A percentile compares a stretch with the other conserved stretches of the same genome.
Evolutionary conservation across 148 eudicot genomes (phyloP).

Genomic region (Amaranthus palmeri): DNA sequence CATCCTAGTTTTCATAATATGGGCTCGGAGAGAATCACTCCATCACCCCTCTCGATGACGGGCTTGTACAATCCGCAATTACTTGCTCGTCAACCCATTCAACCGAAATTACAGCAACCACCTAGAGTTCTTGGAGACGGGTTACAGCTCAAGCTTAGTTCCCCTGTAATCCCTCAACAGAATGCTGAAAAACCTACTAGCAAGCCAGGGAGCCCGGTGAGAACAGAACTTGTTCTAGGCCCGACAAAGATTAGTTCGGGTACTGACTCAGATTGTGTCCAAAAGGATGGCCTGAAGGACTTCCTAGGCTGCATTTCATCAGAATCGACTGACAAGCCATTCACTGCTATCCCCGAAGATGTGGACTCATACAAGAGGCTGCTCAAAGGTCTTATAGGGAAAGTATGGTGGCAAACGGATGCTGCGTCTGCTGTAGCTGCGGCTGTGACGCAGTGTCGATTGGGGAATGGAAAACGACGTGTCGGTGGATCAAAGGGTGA

Average conservation of each 20-base stretch:
- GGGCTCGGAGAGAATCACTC: conserved; percentile 38
- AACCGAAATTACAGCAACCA: conserved; percentile 40
- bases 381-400: conserved; percentile 73
- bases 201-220: conserved; percentile 67
- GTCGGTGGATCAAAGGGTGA: conserved; percentile 64
- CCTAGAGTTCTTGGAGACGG: conserved; percentile 36
- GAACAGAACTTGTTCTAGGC: conserved; percentile 84
- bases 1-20: conserved; percentile 64
- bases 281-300: conserved; percentile 39
- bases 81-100: conserved; percentile 42
- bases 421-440: conserved; percentile 81
- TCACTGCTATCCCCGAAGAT: conserved; percentile 44
- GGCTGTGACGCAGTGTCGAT: conserved; percentile 53
- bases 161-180: conserved; percentile 24
- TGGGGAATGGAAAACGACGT: conserved; percentile 50
- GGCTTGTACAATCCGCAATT: conserved; percentile 56
- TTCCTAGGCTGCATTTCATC: conserved; percentile 59
- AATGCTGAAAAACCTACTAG: conserved; percentile 16
- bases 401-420: conserved; percentile 90
- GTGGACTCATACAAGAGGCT: conserved; percentile 72
- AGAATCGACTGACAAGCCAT: conserved; percentile 45
- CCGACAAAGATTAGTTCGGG: conserved; percentile 29
- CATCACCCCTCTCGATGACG: conserved; percentile 48
- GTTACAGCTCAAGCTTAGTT: conserved; percentile 41
- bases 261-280: conserved; percentile 18